Conservation (phyloP, 441 rosid genomes). For the Hura crepitans region DNA sequence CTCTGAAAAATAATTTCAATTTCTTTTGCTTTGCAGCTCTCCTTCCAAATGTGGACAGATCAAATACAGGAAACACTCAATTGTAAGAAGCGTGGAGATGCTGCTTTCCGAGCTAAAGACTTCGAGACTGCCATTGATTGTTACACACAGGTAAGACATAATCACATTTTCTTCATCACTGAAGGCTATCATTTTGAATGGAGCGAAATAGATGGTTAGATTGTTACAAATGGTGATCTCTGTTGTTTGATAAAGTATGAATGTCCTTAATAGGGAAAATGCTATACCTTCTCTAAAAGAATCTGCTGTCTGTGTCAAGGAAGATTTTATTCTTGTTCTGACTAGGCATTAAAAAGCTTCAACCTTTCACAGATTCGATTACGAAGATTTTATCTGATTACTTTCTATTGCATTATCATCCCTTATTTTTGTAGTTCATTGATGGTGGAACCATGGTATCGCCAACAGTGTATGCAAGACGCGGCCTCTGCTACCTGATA, state of each 20-base stretch:
- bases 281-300: too few relatives aligned
- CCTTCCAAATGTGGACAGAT: constrained; percentile 87
- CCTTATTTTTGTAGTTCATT: constrained; percentile 51
- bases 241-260: background rate
- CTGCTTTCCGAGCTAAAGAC: constrained; percentile 76
- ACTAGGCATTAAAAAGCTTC: background rate
- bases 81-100: constrained; percentile 77
- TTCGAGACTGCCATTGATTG: constrained; percentile 59
- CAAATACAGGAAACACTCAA: constrained; percentile 88
- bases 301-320: background rate
- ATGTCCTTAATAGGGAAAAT: background rate
- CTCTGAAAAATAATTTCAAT: constrained; percentile 2
- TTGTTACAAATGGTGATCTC: background rate
- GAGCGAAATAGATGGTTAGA: background rate
- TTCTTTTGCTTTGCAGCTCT: constrained; percentile 55
- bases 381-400: constrained; percentile 4
- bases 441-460: constrained; percentile 90
- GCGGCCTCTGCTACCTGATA: constrained; percentile 79
- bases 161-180: background rate
- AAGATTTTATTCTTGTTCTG: background rate
- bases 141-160: constrained; percentile 63
- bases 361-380: background rate
- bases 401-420: background rate
- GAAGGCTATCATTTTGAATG: background rate
- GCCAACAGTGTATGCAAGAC: constrained; percentile 84